Evolutionary conservation across 768 basidiomycete genomes (phyloP).

Genomic region (Hygrophorus russula): DNA sequence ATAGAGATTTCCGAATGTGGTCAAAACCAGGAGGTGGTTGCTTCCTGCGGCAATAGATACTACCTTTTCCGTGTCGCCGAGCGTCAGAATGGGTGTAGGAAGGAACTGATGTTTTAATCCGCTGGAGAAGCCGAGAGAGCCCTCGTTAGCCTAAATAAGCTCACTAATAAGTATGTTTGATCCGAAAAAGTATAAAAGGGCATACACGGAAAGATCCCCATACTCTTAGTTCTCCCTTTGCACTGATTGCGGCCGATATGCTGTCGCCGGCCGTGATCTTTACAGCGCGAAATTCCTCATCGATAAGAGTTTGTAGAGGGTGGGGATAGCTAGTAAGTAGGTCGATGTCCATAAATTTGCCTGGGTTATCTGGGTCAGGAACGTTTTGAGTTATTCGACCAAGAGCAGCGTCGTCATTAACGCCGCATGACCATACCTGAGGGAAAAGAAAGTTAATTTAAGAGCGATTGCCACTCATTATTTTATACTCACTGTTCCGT

Average conservation of each 20-base stretch:
- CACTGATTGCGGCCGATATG: conserved; percentile 75
- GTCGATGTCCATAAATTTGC: conserved; percentile 42
- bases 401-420: conserved; percentile 83
- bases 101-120: conserved; percentile 56
- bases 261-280: conserved; percentile 79
- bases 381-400: conserved; percentile 61
- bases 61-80: conserved; percentile 60
- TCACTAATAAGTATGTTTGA: conserved; percentile 6
- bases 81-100: conserved; percentile 53
- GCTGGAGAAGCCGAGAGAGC: conserved; percentile 74
- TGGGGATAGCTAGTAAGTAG: conserved; percentile 48
- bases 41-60: conserved; percentile 69
- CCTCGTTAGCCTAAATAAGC: conserved; percentile 51
- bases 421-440: conserved; percentile 78
- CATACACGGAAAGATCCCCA: conserved; percentile 88
- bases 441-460: conserved; percentile 3
- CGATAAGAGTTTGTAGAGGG: conserved; percentile 56
- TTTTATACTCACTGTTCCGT: conserved; percentile 62
- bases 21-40: conserved; percentile 86
- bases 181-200: conserved; percentile 3
- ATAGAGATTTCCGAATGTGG: conserved; percentile 78
- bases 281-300: conserved; percentile 78
- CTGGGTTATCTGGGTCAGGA: conserved; percentile 52
- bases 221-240: conserved; percentile 69
- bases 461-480: neutral